Evolutionary conservation across 2,329 filamentous ascomycete genomes (phyloP).

Genomic region (Waltergamsia citrina): DNA sequence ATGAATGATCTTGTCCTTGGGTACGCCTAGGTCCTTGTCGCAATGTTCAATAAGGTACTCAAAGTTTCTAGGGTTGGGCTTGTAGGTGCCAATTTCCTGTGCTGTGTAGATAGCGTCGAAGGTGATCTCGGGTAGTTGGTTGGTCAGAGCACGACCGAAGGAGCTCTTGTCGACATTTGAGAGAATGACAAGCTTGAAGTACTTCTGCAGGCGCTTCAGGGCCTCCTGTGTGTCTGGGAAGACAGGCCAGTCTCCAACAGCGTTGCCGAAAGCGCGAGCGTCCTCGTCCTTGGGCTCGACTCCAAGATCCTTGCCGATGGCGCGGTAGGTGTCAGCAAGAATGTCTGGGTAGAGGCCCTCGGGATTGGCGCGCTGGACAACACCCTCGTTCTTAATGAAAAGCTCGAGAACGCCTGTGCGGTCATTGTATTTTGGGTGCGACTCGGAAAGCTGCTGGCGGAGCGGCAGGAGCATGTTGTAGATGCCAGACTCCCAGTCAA

Average conservation of each 20-base stretch:
- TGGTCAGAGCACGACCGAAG: slow-evolving; percentile 14
- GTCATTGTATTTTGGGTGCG: slow-evolving; percentile 23
- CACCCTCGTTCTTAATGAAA: slow-evolving; percentile 43
- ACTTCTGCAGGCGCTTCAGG: slow-evolving; percentile 33
- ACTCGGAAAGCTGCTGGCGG: slow-evolving; percentile 27
- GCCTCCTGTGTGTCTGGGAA: slow-evolving; percentile 49
- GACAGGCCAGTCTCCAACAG: slow-evolving; percentile 43
- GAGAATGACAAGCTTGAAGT: slow-evolving; percentile 50
- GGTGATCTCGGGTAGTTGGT: slow-evolving; percentile 33
- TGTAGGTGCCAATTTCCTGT: slow-evolving; percentile 62
- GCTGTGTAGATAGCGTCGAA: slow-evolving; percentile 62
- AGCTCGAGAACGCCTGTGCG: slow-evolving; percentile 28
- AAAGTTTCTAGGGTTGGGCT: slow-evolving; percentile 57
- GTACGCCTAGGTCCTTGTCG: slow-evolving; percentile 41
- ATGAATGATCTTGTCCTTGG: slow-evolving; percentile 47
- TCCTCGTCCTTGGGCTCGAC: slow-evolving; percentile 3
- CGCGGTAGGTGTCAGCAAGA: slow-evolving; percentile 34
- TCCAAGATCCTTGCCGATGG: slow-evolving; percentile 17
- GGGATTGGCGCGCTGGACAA: slow-evolving; percentile 44
- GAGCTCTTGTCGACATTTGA: slow-evolving; percentile 45
- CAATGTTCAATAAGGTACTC: slow-evolving; percentile 50
- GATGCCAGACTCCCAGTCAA: slow-evolving; percentile 70
- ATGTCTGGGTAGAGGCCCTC: slow-evolving; percentile 21
- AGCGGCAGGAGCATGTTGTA: slow-evolving; percentile 39
- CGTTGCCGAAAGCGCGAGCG: slow-evolving; percentile 22